A percentile compares a stretch with the other conserved stretches of the same genome.
Evolutionary conservation across 495 filamentous ascomycete genomes (phyloP).

Genomic region (Tirmania nivea): DNA sequence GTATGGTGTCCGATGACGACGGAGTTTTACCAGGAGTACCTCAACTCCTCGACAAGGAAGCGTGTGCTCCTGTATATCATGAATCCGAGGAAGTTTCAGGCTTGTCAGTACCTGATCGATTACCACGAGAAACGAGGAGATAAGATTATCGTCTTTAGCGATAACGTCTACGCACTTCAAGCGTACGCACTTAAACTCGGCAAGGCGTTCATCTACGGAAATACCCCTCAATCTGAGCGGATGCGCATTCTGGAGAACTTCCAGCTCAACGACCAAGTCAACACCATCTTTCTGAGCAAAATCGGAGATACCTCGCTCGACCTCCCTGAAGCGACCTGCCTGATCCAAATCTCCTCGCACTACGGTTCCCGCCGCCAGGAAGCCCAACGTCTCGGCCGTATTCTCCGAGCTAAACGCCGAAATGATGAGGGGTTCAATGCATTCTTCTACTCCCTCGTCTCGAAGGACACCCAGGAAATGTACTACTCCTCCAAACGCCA

Average conservation of each 20-base stretch:
- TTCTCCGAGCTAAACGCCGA: slow-evolving; percentile 82
- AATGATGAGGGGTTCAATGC: slow-evolving; percentile 99
- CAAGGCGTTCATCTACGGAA: slow-evolving; percentile 87
- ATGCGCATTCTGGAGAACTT: slow-evolving; percentile 87
- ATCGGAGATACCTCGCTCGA: slow-evolving; percentile 97
- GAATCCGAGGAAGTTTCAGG: slow-evolving; percentile 58
- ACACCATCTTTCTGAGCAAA: slow-evolving; percentile 93
- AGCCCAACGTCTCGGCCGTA: slow-evolving; percentile 82
- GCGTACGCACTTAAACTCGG: slow-evolving; percentile 62
- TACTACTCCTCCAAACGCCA: slow-evolving; percentile 93
- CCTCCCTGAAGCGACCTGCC: slow-evolving; percentile 84
- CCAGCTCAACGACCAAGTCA: slow-evolving; percentile 78
- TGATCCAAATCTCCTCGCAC: slow-evolving; percentile 97
- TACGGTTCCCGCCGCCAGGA: slow-evolving; percentile 96
- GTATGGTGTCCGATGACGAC: slow-evolving; percentile 99
- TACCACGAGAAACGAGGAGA: slow-evolving; percentile 92
- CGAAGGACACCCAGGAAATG: slow-evolving; percentile 96
- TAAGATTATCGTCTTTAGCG: slow-evolving; percentile 97
- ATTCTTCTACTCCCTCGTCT: slow-evolving; percentile 95
- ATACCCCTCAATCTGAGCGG: slow-evolving; percentile 67
- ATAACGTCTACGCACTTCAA: slow-evolving; percentile 89
- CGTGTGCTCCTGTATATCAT: slow-evolving; percentile 71
- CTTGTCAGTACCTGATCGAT: slow-evolving; percentile 43
- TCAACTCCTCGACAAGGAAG: slow-evolving; percentile 46
- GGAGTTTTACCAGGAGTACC: slow-evolving; percentile 91